Percentiles rank a stretch among this genome's conserved stretches.
Evolutionary conservation across 2,329 filamentous ascomycete genomes (phyloP).

Genomic region (Torrubiella hemipterigena): DNA sequence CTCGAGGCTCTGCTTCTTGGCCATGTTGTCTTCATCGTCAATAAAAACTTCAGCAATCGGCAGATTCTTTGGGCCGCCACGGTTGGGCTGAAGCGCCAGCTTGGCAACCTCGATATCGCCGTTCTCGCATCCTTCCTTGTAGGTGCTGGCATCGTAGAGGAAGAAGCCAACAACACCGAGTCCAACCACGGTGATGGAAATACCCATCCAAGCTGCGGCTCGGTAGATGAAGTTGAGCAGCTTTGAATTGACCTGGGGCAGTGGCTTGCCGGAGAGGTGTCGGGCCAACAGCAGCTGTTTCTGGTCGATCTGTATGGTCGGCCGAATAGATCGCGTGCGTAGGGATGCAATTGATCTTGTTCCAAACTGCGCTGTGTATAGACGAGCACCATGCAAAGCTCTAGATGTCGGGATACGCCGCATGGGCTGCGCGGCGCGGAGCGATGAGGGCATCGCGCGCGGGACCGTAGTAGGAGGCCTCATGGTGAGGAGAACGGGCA

Average conservation of each 20-base stretch:
- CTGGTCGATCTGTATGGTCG: no score
- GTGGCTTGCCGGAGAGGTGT: conserved; percentile 38
- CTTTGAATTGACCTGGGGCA: conserved; percentile 34
- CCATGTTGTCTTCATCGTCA: conserved; percentile 72
- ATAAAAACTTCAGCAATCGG: conserved; percentile 81
- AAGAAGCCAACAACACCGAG: conserved; percentile 73
- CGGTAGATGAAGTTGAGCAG: conserved; percentile 52
- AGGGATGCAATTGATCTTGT: conserved; percentile 7
- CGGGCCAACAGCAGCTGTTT: conserved; percentile 16
- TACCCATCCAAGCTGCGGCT: conserved; percentile 50
- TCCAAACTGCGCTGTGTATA: no score
- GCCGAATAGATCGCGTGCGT: conserved; percentile 11
- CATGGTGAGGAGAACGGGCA: no score
- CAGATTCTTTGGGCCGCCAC: conserved; percentile 87
- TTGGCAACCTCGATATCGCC: conserved; percentile 75
- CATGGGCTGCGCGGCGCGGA: no score
- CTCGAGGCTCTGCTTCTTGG: conserved; percentile 59
- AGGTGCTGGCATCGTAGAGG: conserved; percentile 85
- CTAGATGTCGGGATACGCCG: no score
- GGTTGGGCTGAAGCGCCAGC: conserved; percentile 66
- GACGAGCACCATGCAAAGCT: no score
- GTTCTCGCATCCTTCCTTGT: conserved; percentile 56
- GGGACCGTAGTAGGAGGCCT: no score
- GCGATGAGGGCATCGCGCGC: no score
- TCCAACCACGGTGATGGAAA: conserved; percentile 60